phyloP scores from a whole-genome alignment of 345 rosid genomes.

The rapeseed (Brassica napus) region DNA sequence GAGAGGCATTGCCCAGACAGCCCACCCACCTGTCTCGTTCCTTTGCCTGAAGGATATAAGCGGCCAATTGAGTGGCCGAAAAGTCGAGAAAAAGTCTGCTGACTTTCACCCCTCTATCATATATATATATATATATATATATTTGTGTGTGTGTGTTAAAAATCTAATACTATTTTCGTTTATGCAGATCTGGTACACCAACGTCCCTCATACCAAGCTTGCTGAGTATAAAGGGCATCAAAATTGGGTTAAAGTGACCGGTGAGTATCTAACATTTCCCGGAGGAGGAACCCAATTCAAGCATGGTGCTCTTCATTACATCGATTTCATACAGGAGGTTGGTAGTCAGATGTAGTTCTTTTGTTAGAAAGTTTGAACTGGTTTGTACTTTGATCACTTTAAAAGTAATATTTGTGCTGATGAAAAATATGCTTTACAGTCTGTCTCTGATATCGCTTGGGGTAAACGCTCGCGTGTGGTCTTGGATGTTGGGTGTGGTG shows the following conservation, averaged over 20 bases:
- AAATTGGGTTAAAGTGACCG: constrained; percentile 94
- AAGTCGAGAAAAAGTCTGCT: constrained; percentile 90
- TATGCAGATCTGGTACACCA: constrained; percentile 83
- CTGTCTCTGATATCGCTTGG: constrained; percentile 84
- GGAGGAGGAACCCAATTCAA: constrained; percentile 99
- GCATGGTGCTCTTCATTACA: constrained; percentile 90
- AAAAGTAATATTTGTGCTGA: constrained; percentile 10
- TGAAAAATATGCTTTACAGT: constrained; percentile 48
- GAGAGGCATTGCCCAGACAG: constrained; percentile 95
- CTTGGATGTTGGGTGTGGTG: constrained; percentile 99
- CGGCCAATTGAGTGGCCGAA: constrained; percentile 84
- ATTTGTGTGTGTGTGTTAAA: no score
- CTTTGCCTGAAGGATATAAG: constrained; percentile 84
- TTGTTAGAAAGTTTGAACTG: constrained; percentile 3
- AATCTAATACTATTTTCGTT: constrained; percentile 16
- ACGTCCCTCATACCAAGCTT: constrained; percentile 93
- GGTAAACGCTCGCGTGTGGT: constrained; percentile 81
- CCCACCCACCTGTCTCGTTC: constrained; percentile 91
- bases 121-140: no score
- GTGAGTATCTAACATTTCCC: constrained; percentile 94
- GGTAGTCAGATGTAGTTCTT: constrained; percentile 30
- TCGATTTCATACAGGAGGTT: constrained; percentile 93
- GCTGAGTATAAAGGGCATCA: constrained; percentile 93
- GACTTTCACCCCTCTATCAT: no score
- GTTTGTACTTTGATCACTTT: background rate